Evolutionary conservation across 2,329 filamentous ascomycete genomes (phyloP).

Genomic region (Lachnellula arida): DNA sequence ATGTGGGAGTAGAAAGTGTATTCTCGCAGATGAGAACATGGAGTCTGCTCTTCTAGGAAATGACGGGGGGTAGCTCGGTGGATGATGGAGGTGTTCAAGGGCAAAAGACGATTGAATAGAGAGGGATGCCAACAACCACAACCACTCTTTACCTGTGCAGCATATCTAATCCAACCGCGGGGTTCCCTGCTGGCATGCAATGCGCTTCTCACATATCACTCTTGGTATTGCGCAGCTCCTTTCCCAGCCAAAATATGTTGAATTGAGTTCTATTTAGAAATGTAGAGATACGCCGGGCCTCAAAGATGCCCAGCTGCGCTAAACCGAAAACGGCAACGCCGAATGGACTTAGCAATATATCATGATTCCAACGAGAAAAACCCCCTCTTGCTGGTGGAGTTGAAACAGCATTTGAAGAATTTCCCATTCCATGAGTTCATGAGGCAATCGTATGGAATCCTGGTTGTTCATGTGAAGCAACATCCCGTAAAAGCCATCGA

Average conservation of each 20-base stretch:
- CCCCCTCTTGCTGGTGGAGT: not conserved
- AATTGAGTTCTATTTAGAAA: conserved; percentile 28
- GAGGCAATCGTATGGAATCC: too few relatives aligned
- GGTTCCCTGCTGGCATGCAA: conserved; percentile 14
- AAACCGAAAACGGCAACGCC: not conserved
- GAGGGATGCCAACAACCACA: conserved; percentile 15
- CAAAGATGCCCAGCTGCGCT: not conserved
- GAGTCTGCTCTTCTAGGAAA: conserved; percentile 20
- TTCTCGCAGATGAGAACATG: conserved; percentile 23
- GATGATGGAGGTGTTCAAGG: conserved; percentile 11
- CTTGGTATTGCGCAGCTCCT: conserved; percentile 18
- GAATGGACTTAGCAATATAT: not conserved
- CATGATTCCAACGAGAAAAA: not conserved
- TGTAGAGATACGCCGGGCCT: conserved; percentile 7
- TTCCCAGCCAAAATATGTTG: conserved; percentile 19
- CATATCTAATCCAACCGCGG: conserved; percentile 17
- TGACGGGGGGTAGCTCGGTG: conserved; percentile 9
- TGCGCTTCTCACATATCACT: conserved; percentile 27
- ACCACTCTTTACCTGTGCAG: conserved; percentile 17
- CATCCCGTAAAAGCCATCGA: not conserved
- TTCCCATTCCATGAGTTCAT: not conserved
- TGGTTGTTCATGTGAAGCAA: not conserved
- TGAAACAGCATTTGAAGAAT: not conserved
- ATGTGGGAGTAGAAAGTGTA: conserved; percentile 4
- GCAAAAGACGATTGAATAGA: conserved; percentile 13